phyloP scores from a whole-genome alignment of 768 basidiomycete genomes.

The Xerocomellus chrysenteron region DNA sequence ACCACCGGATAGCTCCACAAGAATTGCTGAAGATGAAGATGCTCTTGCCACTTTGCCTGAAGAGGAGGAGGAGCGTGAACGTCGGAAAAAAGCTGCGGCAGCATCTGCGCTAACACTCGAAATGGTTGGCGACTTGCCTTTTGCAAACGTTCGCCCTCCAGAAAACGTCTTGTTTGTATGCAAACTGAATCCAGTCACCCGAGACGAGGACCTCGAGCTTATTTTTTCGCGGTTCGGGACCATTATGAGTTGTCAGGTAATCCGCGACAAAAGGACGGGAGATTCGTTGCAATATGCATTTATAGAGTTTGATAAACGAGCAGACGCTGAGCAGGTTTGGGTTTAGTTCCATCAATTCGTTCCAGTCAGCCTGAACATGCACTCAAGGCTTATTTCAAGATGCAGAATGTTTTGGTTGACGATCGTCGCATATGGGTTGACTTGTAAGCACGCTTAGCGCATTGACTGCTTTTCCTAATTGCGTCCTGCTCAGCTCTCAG shows the following conservation, averaged over 20 bases:
- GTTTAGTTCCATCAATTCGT: neutral
- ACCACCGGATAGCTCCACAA: slow-evolving; percentile 82
- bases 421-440: slow-evolving; percentile 99
- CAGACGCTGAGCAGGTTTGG: slow-evolving; percentile 89
- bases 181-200: slow-evolving; percentile 94
- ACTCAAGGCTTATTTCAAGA: slow-evolving; percentile 92
- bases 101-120: slow-evolving; percentile 96
- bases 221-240: slow-evolving; percentile 95
- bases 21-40: slow-evolving; percentile 95
- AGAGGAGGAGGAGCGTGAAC: slow-evolving; percentile 77
- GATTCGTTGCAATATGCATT: slow-evolving; percentile 98
- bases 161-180: slow-evolving; percentile 99
- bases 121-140: slow-evolving; percentile 99
- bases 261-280: slow-evolving; percentile 92
- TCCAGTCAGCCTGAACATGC: slow-evolving; percentile 5
- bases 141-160: slow-evolving; percentile 95
- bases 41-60: slow-evolving; percentile 78
- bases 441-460: slow-evolving; percentile 60
- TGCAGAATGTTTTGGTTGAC: slow-evolving; percentile 98
- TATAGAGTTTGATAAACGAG: slow-evolving; percentile 93
- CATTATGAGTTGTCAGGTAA: slow-evolving; percentile 97
- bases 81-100: slow-evolving; percentile 84
- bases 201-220: slow-evolving; percentile 94
- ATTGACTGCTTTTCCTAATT: slow-evolving; percentile 17
- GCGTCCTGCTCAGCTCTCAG: slow-evolving; percentile 62